A percentile compares a stretch with the other conserved stretches of the same genome.
phyloP scores from a whole-genome alignment of 78 protist species.

The Corallochytrium limacisporum region DNA sequence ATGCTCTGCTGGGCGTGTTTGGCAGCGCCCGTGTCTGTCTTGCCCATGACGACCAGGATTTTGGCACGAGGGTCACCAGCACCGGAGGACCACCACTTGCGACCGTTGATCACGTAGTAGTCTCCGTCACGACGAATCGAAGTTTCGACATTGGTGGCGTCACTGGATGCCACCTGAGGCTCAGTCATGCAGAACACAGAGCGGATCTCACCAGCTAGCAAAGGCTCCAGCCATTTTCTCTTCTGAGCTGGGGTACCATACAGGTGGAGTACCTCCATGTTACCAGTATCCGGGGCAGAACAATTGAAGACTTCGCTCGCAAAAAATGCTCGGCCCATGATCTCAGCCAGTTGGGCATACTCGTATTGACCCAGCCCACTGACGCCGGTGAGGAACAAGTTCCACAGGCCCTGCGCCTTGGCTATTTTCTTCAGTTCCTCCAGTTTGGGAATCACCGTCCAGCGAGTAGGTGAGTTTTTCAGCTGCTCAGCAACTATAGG shows the following conservation, averaged over 20 bases:
- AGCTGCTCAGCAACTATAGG: not conserved
- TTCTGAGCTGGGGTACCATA: constrained; percentile 62
- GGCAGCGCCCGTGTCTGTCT: constrained; percentile 3
- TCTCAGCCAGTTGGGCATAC: constrained; percentile 51
- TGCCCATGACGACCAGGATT: constrained; percentile 51
- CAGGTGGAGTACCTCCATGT: constrained; percentile 56
- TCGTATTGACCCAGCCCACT: constrained; percentile 41
- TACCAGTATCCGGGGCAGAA: constrained; percentile 77
- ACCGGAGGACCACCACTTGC: constrained; percentile 48
- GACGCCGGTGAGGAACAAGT: constrained; percentile 28
- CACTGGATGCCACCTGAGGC: constrained; percentile 55
- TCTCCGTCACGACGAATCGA: constrained; percentile 19
- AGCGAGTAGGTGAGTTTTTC: not conserved
- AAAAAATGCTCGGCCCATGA: constrained; percentile 23
- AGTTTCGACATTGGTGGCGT: constrained; percentile 40
- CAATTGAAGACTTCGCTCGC: constrained; percentile 57
- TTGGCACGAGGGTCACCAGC: constrained; percentile 37
- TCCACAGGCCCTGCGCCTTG: constrained; percentile 22
- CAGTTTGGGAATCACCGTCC: not conserved
- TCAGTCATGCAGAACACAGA: constrained; percentile 69
- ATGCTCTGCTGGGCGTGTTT: constrained; percentile 47
- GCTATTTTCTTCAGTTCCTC: constrained; percentile 30
- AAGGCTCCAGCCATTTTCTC: constrained; percentile 47
- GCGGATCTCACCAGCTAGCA: constrained; percentile 54
- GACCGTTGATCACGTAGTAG: constrained; percentile 52